Evolutionary conservation across 2,329 filamentous ascomycete species (phyloP), one percentile per base, ranked within the genome.

Genomic region (Phialocephala sp.): DNA sequence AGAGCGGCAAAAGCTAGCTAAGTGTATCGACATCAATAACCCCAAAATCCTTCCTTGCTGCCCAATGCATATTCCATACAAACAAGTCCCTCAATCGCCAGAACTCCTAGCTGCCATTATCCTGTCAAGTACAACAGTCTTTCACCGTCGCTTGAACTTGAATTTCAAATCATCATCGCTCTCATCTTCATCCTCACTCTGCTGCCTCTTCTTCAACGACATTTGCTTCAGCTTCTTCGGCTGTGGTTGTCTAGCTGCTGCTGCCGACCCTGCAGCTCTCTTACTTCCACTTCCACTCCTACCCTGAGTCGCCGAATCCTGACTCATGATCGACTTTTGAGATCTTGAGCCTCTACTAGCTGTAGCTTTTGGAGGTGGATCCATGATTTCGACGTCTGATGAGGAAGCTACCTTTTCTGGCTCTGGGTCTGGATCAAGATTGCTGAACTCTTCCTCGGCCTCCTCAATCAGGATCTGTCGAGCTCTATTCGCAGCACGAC

Each of bases 151-250:
- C 60, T 67, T 68, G 65, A 76, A 76, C 45, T 69, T 71, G 66
- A 77, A 77, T 45, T 73, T 74, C 55, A 75, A 60, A 57, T 74
- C 73, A 56, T 76, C 74, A 60, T 75, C 73, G 63, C 73, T 72
- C 39, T 75, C 72, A 59, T 74, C 72, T 60, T 68, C 69, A 39
- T 73, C 69, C 22, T 67, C 56, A 55, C 57, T 68, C 27, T 39
- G 52, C 52, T 65, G 52, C 32, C 47, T 62, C 41, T 41, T 62
- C 27, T 66, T 22, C 11, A 54, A 12, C 5, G 58, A 41, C 32
- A 62, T 64, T 59, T 71, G 68, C 55, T 64, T 73, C 9, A 61
- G 61, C 41, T 70, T 76, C 70, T 76, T 76, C 14, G 68, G 62
- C 6, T 74, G 70, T 11, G 63, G 66, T 8, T 67, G 55, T 45